Conservation (phyloP, 129 eudicot species). For the Saposhnikovia divaricata region DNA sequence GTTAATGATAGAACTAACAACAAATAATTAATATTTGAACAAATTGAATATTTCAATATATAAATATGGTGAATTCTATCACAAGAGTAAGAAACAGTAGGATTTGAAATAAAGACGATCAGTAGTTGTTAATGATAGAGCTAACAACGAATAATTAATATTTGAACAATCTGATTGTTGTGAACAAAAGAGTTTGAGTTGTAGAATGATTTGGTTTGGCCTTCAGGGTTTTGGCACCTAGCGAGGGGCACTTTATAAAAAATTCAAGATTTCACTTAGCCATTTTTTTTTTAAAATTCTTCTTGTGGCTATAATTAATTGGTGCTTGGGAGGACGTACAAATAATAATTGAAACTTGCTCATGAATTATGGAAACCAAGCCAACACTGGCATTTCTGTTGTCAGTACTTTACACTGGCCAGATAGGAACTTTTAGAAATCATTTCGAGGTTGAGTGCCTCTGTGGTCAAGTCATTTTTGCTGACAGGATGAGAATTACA, state of each 20-base stretch:
- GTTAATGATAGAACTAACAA: neutral
- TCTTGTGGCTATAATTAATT: neutral
- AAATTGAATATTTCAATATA: neutral
- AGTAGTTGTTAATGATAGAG: neutral
- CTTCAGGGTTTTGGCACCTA: no score
- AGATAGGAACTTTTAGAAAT: neutral
- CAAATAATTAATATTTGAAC: no score
- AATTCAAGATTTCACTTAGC: neutral
- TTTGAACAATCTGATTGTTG: neutral
- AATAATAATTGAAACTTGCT: neutral
- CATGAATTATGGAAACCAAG: neutral
- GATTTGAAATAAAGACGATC: neutral
- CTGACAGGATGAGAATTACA: neutral
- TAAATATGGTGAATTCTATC: neutral
- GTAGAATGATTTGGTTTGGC: no score
- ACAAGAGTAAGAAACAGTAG: neutral
- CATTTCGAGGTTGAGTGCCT: neutral
- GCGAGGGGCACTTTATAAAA: no score
- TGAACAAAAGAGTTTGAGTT: neutral
- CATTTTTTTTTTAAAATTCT: neutral
- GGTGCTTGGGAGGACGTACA: neutral
- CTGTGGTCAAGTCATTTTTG: neutral
- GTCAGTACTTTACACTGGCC: neutral
- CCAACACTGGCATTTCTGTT: neutral
- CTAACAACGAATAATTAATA: no score